Base-by-base conservation (phyloP, 2,329 filamentous ascomycete species). In the Raffaelea deltoideospora region DNA sequence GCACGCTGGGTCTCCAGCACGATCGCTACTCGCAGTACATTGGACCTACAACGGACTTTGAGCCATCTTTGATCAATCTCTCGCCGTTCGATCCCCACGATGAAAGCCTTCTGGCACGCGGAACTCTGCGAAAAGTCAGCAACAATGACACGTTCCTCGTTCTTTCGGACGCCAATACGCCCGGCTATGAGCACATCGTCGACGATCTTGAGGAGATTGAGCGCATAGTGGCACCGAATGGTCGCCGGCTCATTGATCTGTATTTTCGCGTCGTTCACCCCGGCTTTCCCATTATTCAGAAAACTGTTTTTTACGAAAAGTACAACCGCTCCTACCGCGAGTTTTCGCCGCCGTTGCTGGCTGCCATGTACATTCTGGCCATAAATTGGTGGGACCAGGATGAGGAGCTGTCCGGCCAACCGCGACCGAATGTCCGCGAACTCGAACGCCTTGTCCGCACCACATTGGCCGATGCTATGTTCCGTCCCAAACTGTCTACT, bases 11-110 rank as follows among this genome's bases (percentile, higher is more conserved):
- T 41, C 66, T 90, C 46, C 82, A 88, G 53, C 64, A 72, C 50
- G 78, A 84, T 54, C 75, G 80, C 42, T 85, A 80, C 54, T 85
- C 80, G 58, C 79, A 84, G 57, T 84, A 88, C 51, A 83, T 90
- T 47, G 83, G 83, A 20, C 73, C 79, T 40, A 88, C 81, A 35
- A 86, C 82, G 35, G 80, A 86, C 48, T 84, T 87, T 51, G 83
- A 90, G 53, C 79, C 81, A 14, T 78, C 78, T n/a, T 65, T 90
- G 37, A 83, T 88, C 56, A 81, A 83, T 48, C 66, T 88, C 18
- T 86, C 81, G 18, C 68, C 76, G 6, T 87, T 87, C 54, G 80
- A 88, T 57, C 77, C 76, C 22, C 78, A 81, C 52, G 81, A 87
- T 61, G 82, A 88, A 59, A 86, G 79, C 50, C 69, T 80, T 18